A percentile compares a stretch with the other conserved stretches of the same genome.
These are phyloP conservation scores for Fagopyrum tataricum DNA, from an alignment of 148 eudicot genomes.

Conservation along the genomic window DNA sequence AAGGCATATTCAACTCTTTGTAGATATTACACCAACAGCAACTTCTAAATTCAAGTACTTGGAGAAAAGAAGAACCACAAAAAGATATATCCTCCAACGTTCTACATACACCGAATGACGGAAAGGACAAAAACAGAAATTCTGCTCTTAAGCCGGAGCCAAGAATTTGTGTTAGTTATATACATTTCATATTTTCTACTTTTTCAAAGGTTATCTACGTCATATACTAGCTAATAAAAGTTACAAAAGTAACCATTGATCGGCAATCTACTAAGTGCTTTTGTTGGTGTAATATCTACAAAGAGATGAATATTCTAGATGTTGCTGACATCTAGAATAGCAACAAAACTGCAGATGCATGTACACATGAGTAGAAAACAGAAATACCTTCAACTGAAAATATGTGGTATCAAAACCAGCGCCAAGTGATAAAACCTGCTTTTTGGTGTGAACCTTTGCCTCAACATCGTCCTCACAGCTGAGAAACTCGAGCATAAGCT, in stretches of 20 bases:
- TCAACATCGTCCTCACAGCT: conserved; percentile 31
- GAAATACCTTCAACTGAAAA: conserved; percentile 80
- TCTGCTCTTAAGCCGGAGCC: neutral
- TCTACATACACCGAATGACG: neutral
- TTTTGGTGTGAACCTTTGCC: conserved; percentile 36
- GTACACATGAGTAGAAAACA: neutral
- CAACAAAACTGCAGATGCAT: neutral
- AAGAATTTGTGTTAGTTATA: neutral
- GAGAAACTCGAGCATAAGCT: conserved; percentile 79
- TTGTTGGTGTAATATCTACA: neutral
- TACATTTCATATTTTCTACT: neutral
- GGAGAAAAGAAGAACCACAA: neutral
- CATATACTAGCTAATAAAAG: neutral
- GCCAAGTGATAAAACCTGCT: conserved; percentile 93
- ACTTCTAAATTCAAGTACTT: neutral
- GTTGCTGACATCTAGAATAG: neutral
- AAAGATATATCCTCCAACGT: neutral
- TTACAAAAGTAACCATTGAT: neutral
- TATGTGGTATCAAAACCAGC: conserved; percentile 97
- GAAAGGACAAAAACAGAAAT: neutral
- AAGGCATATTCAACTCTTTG: neutral
- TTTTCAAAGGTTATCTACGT: neutral
- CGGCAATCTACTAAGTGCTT: neutral
- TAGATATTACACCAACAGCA: neutral
- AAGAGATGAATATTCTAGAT: neutral